Evolutionary conservation across 2,329 filamentous ascomycete species (phyloP), one percentile per base, ranked within the genome.

Genomic region (Ascochyta lentis): DNA sequence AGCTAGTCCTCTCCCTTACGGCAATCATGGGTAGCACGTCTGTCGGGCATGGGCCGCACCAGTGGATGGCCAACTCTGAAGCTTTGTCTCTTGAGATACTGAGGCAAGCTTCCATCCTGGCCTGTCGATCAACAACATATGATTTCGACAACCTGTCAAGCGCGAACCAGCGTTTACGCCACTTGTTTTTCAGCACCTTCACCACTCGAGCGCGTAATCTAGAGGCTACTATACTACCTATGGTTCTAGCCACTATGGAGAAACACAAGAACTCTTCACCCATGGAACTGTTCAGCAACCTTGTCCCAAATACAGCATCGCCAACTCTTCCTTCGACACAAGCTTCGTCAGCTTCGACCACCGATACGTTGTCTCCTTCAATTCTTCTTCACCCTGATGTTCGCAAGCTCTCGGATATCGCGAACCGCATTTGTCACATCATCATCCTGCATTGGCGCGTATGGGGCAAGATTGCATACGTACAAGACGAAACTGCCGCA

Each of bases 381-480:
- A 44, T 48, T n/a, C 41, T 54, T n/a, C 26, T 59, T 8, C 60
- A 59, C 2, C 56, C 58, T 1, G 58, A 69, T 23, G 52, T 58
- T 9, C 77, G 63, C 33, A 69, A 76, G 27, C 65, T 90, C 34
- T 81, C 83, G 39, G 88, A 92, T 55, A 85, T 96, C 73, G 86
- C 91, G 1, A 89, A 87, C 40, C 86, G 91, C 41, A 82, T 96
- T 46, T 89, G 91, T 6, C 94, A 97, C 69, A 86, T 97, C 40
- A 87, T 90, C 13, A 83, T 95, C 6, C 78, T 98, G 23, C 92
- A 97, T 76, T 97, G 93, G 92, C 85, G 91, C 44, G 89, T 96
- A 3, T 98, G 93, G 92, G 84, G 85, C 1, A 85, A 86, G 2
- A 80, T 96, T 49, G 86, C 89, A 12, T 96, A 96, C 71, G 53